Conservation (phyloP, 2,329 filamentous ascomycete genomes). For the Ophidiomyces ophidiicola region DNA sequence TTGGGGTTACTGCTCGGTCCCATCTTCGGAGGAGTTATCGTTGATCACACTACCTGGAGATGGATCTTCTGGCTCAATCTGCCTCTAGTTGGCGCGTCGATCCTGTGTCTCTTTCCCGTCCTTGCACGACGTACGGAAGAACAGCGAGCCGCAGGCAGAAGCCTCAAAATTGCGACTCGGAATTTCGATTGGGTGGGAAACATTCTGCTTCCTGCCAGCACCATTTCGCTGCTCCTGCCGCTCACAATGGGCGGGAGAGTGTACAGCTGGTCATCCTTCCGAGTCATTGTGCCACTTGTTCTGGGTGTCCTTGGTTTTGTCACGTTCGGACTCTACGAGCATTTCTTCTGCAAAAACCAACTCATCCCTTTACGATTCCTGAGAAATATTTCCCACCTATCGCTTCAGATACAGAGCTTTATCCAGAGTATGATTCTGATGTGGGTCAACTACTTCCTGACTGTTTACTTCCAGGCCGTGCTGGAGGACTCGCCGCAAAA, state of each 20-base stretch:
- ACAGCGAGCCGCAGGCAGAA: constrained; percentile 40
- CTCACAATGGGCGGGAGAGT: constrained; percentile 54
- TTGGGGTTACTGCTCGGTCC: constrained; percentile 26
- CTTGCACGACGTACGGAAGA: constrained; percentile 37
- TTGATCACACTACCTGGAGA: constrained; percentile 32
- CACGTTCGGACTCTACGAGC: constrained; percentile 44
- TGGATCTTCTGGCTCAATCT: constrained; percentile 57
- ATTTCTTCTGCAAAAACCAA: constrained; percentile 26
- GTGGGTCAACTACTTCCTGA: constrained; percentile 28
- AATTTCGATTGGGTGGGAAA: constrained; percentile 53
- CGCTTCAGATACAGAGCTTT: constrained; percentile 20
- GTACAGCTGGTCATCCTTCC: constrained; percentile 51
- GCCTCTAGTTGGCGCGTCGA: constrained; percentile 41
- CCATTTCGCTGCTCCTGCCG: constrained; percentile 48
- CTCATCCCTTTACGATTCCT: constrained; percentile 1
- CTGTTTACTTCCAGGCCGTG: constrained; percentile 33
- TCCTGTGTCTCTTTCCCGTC: constrained; percentile 42
- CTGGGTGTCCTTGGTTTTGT: constrained; percentile 42
- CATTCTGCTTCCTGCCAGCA: constrained; percentile 46
- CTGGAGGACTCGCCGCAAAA: constrained; percentile 20
- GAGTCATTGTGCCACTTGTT: constrained; percentile 49
- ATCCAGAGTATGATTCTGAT: constrained; percentile 23
- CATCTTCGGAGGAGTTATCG: constrained; percentile 15
- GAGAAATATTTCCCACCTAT: not conserved
- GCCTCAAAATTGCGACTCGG: constrained; percentile 15